These are phyloP conservation scores for Tuber melanosporum DNA, from an alignment of 495 filamentous ascomycete genomes.

Conservation along the genomic window DNA sequence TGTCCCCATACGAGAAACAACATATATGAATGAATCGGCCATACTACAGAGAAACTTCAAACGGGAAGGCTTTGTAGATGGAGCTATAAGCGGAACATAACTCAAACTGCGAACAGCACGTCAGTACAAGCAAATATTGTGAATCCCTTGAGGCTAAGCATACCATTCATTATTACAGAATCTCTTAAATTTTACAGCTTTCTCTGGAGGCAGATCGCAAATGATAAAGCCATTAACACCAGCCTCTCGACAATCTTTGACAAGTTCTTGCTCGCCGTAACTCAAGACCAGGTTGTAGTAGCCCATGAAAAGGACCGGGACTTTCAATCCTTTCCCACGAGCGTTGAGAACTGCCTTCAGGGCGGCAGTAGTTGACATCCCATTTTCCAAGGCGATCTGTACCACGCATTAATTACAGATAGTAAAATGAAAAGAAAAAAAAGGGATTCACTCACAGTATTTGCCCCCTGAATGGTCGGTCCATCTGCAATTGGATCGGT, in stretches of 20 bases:
- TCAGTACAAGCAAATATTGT: background rate
- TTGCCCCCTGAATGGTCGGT: slow-evolving; percentile 85
- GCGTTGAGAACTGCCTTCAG: slow-evolving; percentile 75
- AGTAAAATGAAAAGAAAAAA: background rate
- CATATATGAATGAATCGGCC: slow-evolving; percentile 98
- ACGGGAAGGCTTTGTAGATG: slow-evolving; percentile 80
- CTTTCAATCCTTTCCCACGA: slow-evolving; percentile 64
- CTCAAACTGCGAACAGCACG: slow-evolving; percentile 55
- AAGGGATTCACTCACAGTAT: slow-evolving; percentile 52
- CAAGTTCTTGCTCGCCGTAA: slow-evolving; percentile 84
- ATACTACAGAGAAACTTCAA: slow-evolving; percentile 96
- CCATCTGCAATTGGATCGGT: slow-evolving; percentile 97
- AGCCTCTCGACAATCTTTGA: slow-evolving; percentile 75
- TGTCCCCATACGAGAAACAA: slow-evolving; percentile 95
- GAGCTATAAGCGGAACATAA: slow-evolving; percentile 92
- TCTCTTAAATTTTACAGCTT: slow-evolving; percentile 84
- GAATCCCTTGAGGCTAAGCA: slow-evolving; percentile 25
- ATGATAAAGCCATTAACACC: slow-evolving; percentile 97
- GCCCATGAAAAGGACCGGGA: slow-evolving; percentile 89
- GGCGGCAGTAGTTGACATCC: slow-evolving; percentile 69
- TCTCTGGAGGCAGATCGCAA: slow-evolving; percentile 93
- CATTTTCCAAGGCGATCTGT: slow-evolving; percentile 69
- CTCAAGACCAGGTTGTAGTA: slow-evolving; percentile 95
- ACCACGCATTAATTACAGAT: background rate
- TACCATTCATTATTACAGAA: slow-evolving; percentile 70